phyloP scores from a whole-genome alignment of 1,284 basidiomycete species.

The Exobasidium rhododendri region DNA sequence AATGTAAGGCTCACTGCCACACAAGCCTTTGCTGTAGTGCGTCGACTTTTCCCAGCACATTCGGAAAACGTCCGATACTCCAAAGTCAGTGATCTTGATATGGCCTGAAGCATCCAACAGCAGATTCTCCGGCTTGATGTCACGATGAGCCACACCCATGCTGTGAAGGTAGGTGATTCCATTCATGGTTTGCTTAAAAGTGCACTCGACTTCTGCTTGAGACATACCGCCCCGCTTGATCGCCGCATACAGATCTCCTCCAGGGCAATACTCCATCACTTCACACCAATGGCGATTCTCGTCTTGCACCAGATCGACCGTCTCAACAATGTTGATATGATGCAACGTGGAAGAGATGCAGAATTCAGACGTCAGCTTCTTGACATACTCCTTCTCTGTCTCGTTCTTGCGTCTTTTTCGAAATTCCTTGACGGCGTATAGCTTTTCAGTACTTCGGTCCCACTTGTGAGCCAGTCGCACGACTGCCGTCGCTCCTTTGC shows the following conservation, averaged over 20 bases:
- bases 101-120: slow-evolving; percentile 89
- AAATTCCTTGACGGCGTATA: slow-evolving; percentile 99
- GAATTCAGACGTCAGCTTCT: slow-evolving; percentile 98
- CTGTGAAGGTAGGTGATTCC: slow-evolving; percentile 87
- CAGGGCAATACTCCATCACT: slow-evolving; percentile 95
- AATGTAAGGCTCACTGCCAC: slow-evolving; percentile 96
- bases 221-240: slow-evolving; percentile 98
- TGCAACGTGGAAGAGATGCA: slow-evolving; percentile 97
- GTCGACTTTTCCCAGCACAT: slow-evolving; percentile 97
- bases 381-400: slow-evolving; percentile 98
- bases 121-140: slow-evolving; percentile 96
- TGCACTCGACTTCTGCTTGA: slow-evolving; percentile 89
- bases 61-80: slow-evolving; percentile 94
- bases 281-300: slow-evolving; percentile 96
- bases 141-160: slow-evolving; percentile 94
- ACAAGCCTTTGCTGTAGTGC: slow-evolving; percentile 93
- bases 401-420: slow-evolving; percentile 96
- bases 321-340: slow-evolving; percentile 94
- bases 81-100: slow-evolving; percentile 98
- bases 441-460: slow-evolving; percentile 92
- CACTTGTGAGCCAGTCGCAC: slow-evolving; percentile 96
- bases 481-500: slow-evolving; percentile 94
- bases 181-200: slow-evolving; percentile 91
- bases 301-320: slow-evolving; percentile 96
- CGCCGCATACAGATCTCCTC: slow-evolving; percentile 92